Conservation (phyloP, 108 stramenopile genomes). For the Phaeodactylum tricornutum region DNA sequence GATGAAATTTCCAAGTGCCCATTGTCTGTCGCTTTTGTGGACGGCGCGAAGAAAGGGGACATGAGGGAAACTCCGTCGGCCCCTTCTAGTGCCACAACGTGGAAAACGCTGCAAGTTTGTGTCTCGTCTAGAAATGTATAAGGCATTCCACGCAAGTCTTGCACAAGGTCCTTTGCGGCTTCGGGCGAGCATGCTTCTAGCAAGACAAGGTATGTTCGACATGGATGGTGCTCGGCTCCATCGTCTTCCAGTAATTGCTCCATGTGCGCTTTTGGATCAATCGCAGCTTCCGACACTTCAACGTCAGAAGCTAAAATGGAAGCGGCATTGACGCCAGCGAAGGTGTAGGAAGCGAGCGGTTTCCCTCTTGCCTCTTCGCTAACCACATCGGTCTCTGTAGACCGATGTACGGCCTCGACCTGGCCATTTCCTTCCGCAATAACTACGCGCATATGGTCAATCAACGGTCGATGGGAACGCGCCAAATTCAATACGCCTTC, state of each 20-base stretch:
- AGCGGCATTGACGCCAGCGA: slow-evolving; percentile 6
- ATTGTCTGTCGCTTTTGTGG: too few relatives aligned
- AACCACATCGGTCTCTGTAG: neutral
- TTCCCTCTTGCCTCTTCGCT: slow-evolving; percentile 3
- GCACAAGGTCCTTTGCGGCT: slow-evolving; percentile 44
- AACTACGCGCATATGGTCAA: slow-evolving; percentile 66
- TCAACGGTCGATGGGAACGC: slow-evolving; percentile 52
- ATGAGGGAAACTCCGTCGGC: slow-evolving; percentile 48
- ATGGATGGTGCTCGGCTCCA: too few relatives aligned
- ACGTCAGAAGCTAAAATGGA: slow-evolving; percentile 2
- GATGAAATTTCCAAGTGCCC: too few relatives aligned
- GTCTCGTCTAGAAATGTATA: slow-evolving; percentile 65
- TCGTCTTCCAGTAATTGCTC: neutral
- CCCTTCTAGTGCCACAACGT: slow-evolving; percentile 39
- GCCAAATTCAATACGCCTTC: slow-evolving; percentile 72
- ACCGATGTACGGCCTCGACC: neutral
- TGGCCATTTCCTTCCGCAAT: slow-evolving; percentile 24
- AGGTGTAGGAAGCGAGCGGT: slow-evolving; percentile 6
- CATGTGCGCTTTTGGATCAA: neutral
- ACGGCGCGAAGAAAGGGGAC: slow-evolving; percentile 54
- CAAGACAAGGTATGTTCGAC: slow-evolving; percentile 47
- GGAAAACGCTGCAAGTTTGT: slow-evolving; percentile 41
- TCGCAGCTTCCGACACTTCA: neutral
- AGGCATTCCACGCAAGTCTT: slow-evolving; percentile 53
- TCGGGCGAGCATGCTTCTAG: slow-evolving; percentile 38